Evolutionary conservation across 257 asterid genomes (phyloP).

Genomic region (Petunia secreta): DNA sequence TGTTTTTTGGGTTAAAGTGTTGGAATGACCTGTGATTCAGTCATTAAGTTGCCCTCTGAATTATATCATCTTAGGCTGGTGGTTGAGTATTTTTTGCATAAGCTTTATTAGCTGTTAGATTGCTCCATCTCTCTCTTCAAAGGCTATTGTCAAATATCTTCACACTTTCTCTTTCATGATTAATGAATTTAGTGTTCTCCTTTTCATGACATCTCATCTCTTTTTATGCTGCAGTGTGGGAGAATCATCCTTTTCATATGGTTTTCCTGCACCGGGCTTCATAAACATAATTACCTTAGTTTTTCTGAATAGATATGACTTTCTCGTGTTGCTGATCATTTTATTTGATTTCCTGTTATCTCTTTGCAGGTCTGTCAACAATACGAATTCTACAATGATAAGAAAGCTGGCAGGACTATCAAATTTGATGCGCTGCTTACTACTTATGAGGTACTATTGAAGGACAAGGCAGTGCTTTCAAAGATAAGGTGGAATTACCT

Average conservation of each 20-base stretch:
- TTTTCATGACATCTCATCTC: not conserved
- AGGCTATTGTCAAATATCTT: not conserved
- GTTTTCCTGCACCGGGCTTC: slow-evolving; percentile 8
- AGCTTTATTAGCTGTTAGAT: not conserved
- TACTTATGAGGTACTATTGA: slow-evolving; percentile 90
- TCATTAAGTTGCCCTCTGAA: slow-evolving; percentile 12
- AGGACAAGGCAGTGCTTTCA: slow-evolving; percentile 89
- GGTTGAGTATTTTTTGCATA: slow-evolving; percentile 5
- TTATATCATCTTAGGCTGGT: slow-evolving; percentile 18
- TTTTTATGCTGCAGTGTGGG: not conserved
- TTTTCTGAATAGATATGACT: not conserved
- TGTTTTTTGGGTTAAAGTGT: not conserved
- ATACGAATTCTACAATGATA: slow-evolving; percentile 82
- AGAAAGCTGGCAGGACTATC: slow-evolving; percentile 66
- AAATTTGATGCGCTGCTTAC: slow-evolving; percentile 90
- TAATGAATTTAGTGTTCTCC: not conserved
- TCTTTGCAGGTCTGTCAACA: slow-evolving; percentile 93
- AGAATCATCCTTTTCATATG: not conserved
- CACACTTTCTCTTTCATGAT: not conserved
- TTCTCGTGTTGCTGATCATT: slow-evolving; percentile 11
- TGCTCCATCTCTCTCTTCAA: not conserved
- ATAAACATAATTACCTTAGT: slow-evolving; percentile 1
- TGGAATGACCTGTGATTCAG: not conserved
- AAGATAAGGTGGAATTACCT: slow-evolving; percentile 97
- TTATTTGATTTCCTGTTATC: slow-evolving; percentile 20